These are phyloP conservation scores for Metschnikowia colocasiae DNA, from an alignment of 805 yeast genomes.

Conservation along the genomic window DNA sequence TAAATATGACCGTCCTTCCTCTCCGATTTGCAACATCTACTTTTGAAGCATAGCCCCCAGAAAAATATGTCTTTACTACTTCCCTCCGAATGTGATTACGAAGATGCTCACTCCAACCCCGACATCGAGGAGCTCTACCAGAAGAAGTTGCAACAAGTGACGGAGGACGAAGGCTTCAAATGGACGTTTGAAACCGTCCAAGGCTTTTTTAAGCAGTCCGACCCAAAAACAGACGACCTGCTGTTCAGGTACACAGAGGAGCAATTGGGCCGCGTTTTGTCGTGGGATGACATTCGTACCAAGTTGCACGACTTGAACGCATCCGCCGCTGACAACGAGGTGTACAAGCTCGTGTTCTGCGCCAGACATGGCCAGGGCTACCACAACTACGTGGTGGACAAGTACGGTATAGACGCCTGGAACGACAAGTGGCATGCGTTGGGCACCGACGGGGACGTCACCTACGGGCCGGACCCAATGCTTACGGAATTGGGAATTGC, in stretches of 20 bases:
- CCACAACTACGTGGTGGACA: conserved; percentile 54
- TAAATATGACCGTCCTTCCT: background rate
- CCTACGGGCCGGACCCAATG: conserved; percentile 60
- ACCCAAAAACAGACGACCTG: conserved; percentile 41
- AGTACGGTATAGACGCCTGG: conserved; percentile 60
- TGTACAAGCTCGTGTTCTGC: conserved; percentile 47
- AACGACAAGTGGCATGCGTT: conserved; percentile 48
- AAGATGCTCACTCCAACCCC: conserved; percentile 24
- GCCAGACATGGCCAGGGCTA: conserved; percentile 72
- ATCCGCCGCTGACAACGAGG: conserved; percentile 32
- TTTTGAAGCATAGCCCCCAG: background rate
- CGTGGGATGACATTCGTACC: conserved; percentile 38
- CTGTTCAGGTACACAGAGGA: conserved; percentile 41
- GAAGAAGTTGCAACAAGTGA: conserved; percentile 3
- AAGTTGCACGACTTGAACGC: conserved; percentile 35
- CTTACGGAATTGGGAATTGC: conserved; percentile 52
- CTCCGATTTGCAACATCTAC: background rate
- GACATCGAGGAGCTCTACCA: conserved; percentile 11
- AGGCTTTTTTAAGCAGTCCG: conserved; percentile 50
- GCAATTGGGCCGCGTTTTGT: conserved; percentile 42
- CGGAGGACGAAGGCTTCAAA: conserved; percentile 8
- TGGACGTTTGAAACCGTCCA: conserved; percentile 48
- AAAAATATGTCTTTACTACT: conserved; percentile 19
- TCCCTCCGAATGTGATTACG: conserved; percentile 24
- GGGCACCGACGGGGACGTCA: conserved; percentile 51